Percentiles rank a stretch among this genome's conserved stretches.
Conservation (phyloP, 495 filamentous ascomycete genomes). For the Lasiosphaeria miniovina region DNA sequence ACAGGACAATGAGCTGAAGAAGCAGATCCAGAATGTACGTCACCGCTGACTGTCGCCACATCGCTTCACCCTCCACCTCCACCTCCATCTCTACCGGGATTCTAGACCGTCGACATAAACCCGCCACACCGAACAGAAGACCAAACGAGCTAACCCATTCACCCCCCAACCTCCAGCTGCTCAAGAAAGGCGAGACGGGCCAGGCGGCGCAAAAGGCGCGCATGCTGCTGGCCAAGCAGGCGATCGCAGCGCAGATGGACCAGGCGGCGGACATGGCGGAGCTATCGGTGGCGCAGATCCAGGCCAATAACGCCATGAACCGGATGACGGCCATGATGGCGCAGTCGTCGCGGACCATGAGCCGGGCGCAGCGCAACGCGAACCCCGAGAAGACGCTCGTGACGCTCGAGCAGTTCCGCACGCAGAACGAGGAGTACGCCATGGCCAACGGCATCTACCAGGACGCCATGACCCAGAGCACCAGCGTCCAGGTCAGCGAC, state of each 20-base stretch:
- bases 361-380: slow-evolving; percentile 71
- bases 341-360: slow-evolving; percentile 48
- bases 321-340: slow-evolving; percentile 54
- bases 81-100: no score
- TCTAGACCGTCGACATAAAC: slow-evolving; percentile 5
- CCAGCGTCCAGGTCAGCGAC: slow-evolving; percentile 72
- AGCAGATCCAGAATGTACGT: slow-evolving; percentile 74
- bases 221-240: slow-evolving; percentile 52
- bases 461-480: slow-evolving; percentile 72
- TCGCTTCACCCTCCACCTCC: no score
- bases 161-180: slow-evolving; percentile 49
- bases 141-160: not conserved
- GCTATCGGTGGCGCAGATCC: slow-evolving; percentile 49
- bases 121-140: not conserved
- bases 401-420: slow-evolving; percentile 75
- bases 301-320: slow-evolving; percentile 55
- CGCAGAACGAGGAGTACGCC: slow-evolving; percentile 81
- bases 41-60: slow-evolving; percentile 1
- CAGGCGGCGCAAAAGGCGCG: slow-evolving; percentile 81
- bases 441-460: slow-evolving; percentile 80
- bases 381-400: slow-evolving; percentile 63
- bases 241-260: slow-evolving; percentile 53
- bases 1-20: slow-evolving; percentile 76
- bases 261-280: slow-evolving; percentile 54
- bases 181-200: slow-evolving; percentile 66